A percentile compares a stretch with the other conserved stretches of the same genome.
Conservation (phyloP, 176 grass and related monocot species). For the Oryza brachyantha region DNA sequence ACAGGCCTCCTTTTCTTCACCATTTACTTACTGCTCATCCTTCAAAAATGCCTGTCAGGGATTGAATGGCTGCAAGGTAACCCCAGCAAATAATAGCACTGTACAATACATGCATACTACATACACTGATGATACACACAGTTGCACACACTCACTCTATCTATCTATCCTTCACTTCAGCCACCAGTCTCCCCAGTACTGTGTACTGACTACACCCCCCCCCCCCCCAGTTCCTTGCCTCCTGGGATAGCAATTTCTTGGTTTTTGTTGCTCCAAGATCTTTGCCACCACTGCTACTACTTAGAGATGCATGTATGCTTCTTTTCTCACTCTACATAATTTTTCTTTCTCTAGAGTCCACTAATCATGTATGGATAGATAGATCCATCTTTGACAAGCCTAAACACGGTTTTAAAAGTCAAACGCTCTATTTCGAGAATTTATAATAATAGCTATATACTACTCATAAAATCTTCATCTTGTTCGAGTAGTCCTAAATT, state of each 20-base stretch:
- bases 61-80: slow-evolving; percentile 43
- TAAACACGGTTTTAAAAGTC: too few species aligned
- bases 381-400: too few species aligned
- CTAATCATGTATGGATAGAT: too few species aligned
- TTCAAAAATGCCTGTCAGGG: slow-evolving; percentile 40
- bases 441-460: too few species aligned
- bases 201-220: slow-evolving; percentile 40
- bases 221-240: slow-evolving; percentile 16
- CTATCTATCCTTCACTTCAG: slow-evolving; percentile 13
- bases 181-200: background rate
- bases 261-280: slow-evolving; percentile 34
- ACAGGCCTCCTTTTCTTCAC: background rate
- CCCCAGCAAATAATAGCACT: slow-evolving; percentile 15
- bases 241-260: slow-evolving; percentile 2
- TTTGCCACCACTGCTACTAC: slow-evolving; percentile 37
- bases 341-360: too few species aligned
- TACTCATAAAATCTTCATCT: too few species aligned
- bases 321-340: too few species aligned
- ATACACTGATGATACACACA: background rate
- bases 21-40: slow-evolving; percentile 23
- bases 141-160: background rate
- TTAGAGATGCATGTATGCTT: too few species aligned
- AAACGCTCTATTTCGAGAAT: too few species aligned
- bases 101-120: background rate
- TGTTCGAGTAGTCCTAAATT: too few species aligned